These are phyloP conservation scores for Kwoniella dendrophila DNA, from an alignment of 768 basidiomycete genomes.

Conservation along the genomic window DNA sequence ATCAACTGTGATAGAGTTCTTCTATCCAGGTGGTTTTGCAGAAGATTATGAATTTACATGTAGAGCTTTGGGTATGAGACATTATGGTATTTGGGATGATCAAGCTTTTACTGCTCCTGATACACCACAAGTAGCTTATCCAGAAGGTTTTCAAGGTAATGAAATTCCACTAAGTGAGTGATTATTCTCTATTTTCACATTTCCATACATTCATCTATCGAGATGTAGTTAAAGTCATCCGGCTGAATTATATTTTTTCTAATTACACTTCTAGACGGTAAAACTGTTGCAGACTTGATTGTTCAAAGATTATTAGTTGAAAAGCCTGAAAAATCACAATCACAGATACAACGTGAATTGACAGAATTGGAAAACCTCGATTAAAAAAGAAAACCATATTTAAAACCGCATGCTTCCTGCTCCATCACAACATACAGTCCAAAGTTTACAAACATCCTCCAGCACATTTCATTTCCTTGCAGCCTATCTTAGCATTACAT, in stretches of 20 bases:
- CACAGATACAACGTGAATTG: not conserved
- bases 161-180: slow-evolving; percentile 77
- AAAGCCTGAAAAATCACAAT: slow-evolving; percentile 6
- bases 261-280: slow-evolving; percentile 43
- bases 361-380: not conserved
- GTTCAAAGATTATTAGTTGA: slow-evolving; percentile 47
- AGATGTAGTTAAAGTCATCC: not conserved
- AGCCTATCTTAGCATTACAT: no score
- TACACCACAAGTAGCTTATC: slow-evolving; percentile 70
- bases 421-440: no score
- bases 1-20: slow-evolving; percentile 83
- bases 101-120: slow-evolving; percentile 75
- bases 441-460: no score
- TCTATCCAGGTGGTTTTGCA: slow-evolving; percentile 77
- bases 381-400: no score
- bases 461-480: no score
- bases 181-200: no score
- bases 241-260: not conserved
- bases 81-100: slow-evolving; percentile 80
- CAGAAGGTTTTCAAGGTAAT: slow-evolving; percentile 90
- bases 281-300: slow-evolving; percentile 47
- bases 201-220: not conserved
- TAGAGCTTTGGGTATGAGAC: slow-evolving; percentile 75
- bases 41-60: slow-evolving; percentile 85
- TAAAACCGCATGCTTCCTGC: no score